Evolutionary conservation across 257 asterid genomes (phyloP).

Genomic region (Fraxinus quadrangulata): DNA sequence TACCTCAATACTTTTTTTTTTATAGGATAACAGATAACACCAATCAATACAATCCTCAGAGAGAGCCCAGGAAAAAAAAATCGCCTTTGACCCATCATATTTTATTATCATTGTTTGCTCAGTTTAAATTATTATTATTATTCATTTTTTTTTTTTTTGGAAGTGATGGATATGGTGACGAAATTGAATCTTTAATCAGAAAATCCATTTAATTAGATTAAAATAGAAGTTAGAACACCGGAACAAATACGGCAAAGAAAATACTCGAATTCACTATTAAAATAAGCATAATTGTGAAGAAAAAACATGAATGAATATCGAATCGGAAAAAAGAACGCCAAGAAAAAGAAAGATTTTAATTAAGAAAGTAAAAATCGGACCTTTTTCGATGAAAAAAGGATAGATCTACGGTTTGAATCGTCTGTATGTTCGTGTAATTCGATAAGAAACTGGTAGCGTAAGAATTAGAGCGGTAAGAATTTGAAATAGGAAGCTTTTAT

Average conservation of each 20-base stretch:
- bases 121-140: background rate
- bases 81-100: background rate
- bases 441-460: background rate
- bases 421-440: background rate
- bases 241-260: no score
- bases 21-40: background rate
- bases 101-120: background rate
- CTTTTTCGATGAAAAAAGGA: constrained; percentile 22
- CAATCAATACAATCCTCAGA: constrained; percentile 17
- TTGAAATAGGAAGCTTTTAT: constrained; percentile 45
- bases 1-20: background rate
- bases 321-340: background rate
- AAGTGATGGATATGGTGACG: background rate
- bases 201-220: constrained; percentile 2
- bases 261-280: background rate
- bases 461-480: constrained; percentile 46
- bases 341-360: background rate
- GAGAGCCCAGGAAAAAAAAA: background rate
- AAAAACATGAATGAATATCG: background rate
- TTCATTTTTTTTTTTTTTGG: background rate
- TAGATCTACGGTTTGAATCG: constrained; percentile 11
- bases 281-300: background rate
- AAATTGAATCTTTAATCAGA: background rate
- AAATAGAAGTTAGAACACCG: background rate
- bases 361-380: constrained; percentile 30